Conservation (phyloP, 495 filamentous ascomycete species). For the Hyaloscypha finlandica region DNA sequence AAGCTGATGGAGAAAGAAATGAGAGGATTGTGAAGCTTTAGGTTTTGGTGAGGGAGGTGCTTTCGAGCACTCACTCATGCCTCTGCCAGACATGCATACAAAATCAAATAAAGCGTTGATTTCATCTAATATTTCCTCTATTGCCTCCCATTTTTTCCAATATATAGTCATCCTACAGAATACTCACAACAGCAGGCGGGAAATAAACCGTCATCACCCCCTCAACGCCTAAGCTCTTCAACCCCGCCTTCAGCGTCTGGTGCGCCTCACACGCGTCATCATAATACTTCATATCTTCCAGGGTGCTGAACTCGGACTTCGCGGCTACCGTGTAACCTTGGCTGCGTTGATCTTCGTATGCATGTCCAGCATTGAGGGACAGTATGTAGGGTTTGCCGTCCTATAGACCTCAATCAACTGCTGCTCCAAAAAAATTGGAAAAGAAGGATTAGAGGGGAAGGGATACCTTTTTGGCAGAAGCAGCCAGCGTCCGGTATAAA, state of each 20-base stretch:
- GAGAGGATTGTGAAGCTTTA: background rate
- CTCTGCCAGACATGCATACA: background rate
- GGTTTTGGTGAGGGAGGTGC: background rate
- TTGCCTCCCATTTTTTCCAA: background rate
- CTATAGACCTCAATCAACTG: slow-evolving; percentile 4
- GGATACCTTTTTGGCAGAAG: slow-evolving; percentile 19
- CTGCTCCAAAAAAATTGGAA: background rate
- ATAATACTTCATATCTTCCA: slow-evolving; percentile 73
- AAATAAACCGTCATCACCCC: slow-evolving; percentile 22
- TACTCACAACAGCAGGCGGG: slow-evolving; percentile 1
- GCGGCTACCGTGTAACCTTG: slow-evolving; percentile 62
- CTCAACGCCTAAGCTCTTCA: slow-evolving; percentile 15
- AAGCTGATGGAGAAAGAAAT: background rate
- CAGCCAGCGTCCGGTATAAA: slow-evolving; percentile 9
- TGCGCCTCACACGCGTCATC: slow-evolving; percentile 56
- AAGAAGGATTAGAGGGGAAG: background rate
- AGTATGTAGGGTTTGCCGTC: slow-evolving; percentile 28
- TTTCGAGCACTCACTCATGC: background rate
- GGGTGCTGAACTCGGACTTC: slow-evolving; percentile 57
- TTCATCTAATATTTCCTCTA: background rate
- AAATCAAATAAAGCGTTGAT: background rate
- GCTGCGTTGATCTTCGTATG: slow-evolving; percentile 6
- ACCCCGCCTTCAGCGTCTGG: slow-evolving; percentile 20
- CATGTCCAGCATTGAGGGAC: slow-evolving; percentile 13
- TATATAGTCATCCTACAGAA: background rate